Evolutionary conservation across 208 protist species (phyloP), one percentile per base, ranked within the genome.

Genomic region (Trypanosomatidae sp.): DNA sequence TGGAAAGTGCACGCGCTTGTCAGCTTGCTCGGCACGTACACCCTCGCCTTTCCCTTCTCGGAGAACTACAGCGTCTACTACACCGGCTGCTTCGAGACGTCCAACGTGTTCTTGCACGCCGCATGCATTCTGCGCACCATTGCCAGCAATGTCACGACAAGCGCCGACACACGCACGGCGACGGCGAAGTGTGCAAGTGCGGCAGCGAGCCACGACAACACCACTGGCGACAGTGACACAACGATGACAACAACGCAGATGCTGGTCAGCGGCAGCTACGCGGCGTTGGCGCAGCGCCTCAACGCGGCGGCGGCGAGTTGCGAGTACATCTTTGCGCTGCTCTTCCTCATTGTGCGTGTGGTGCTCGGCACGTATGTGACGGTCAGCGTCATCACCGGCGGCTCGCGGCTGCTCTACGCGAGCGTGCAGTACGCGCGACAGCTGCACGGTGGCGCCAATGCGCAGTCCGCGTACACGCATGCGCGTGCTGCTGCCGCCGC

Each of bases 11-110:
- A 92, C 48, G 82, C 61, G 30, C 45, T 86, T 21, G 64, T 46
- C 43, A 83, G 71, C 48, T 75, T 88, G 24, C 27, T 79, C 16
- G 82, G 82, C 3, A 49, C 61, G 37, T 88, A 83, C 56, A 56
- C 60, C 19, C 66, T 88, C 10, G 62, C 64, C 24, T 92, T 85
- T 48, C 82, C 82, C 23, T 88, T 73, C 35, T 62, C 74, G 2
- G 78, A 92, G 37, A 41, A 71, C 39, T 81, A 80, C 48, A 66
- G 55, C 1, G 70, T 63, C 22, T 92, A 85, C 68, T 92, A 81
- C 63, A 88, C 64, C 3, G 82, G 82, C 33, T 85, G 74, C 60
- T 92, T 88, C 50, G 82, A 92, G 43, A 38, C 81, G 18, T 79
- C 60, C 49, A 92, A 92, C 44, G 62, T 60, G 15, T 81, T 81